phyloP scores from a whole-genome alignment of 768 basidiomycete species.

The Rhizopogon sp. region DNA sequence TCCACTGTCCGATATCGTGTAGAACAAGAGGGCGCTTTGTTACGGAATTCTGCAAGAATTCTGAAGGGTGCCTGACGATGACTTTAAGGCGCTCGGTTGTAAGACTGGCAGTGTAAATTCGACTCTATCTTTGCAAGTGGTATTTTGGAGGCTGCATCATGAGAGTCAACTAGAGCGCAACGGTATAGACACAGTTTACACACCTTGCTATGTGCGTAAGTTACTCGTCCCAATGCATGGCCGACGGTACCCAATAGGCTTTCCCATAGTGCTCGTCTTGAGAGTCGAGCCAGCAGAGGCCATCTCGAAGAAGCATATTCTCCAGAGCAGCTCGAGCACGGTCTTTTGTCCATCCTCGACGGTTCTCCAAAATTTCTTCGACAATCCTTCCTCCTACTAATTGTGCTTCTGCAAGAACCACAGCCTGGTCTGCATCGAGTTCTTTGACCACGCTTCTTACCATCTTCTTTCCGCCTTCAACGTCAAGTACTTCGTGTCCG shows the following conservation, averaged over 20 bases:
- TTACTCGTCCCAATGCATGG: slow-evolving; percentile 79
- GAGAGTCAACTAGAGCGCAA: not conserved
- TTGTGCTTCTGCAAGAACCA: slow-evolving; percentile 72
- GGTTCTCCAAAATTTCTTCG: slow-evolving; percentile 51
- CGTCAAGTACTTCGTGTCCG: slow-evolving; percentile 82
- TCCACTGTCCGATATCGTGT: no score
- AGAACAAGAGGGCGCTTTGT: no score
- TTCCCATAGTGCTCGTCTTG: slow-evolving; percentile 65
- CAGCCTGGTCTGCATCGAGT: slow-evolving; percentile 84
- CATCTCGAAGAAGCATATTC: slow-evolving; percentile 88
- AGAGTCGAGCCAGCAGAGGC: slow-evolving; percentile 92
- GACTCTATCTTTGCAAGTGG: not conserved
- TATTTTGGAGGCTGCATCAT: not conserved
- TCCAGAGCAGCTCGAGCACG: slow-evolving; percentile 76
- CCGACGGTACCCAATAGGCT: slow-evolving; percentile 86
- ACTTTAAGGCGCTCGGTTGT: not conserved
- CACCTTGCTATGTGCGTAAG: not conserved
- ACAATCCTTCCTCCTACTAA: slow-evolving; percentile 65
- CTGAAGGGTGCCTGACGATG: not conserved
- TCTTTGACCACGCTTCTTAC: slow-evolving; percentile 88
- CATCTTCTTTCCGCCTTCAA: slow-evolving; percentile 69
- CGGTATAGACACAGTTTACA: not conserved
- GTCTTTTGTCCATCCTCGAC: slow-evolving; percentile 74
- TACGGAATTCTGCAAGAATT: no score
- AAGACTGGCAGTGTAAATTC: not conserved